Evolutionary conservation across 1,284 basidiomycete genomes (phyloP), one percentile per base, ranked within the genome.

Genomic region (Puccinia brachypodii): DNA sequence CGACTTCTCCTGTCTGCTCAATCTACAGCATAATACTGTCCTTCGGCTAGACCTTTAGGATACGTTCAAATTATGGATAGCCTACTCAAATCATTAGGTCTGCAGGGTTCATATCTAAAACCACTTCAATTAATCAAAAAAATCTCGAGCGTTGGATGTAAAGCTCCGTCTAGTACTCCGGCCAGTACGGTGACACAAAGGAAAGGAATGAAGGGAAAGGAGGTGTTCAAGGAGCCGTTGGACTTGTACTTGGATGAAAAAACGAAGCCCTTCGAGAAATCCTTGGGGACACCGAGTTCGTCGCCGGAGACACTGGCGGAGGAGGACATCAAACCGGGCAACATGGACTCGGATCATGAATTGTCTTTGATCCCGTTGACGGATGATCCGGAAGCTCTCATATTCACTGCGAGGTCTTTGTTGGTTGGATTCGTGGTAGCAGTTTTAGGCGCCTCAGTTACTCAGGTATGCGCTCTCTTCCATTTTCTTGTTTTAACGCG

Each of bases 371-470:
- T 81, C 47, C 69, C 78, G 19, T 25, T 81, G 25, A 66, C 68
- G 2, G 79, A 81, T 36, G 72, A 81, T 22, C 4, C 14, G 9
- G 60, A 64, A 4, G 47, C 56, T 1, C 79, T 47, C 22, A 66
- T 81, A 36, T n/a, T 81, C 19, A 81, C 79, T 2, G 3, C 58
- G 8, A n/a, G 79, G 19, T 74, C 72, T 1, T n/a, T 66, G 22
- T 16, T 76, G 40, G 79, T 81, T 19, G 72, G 79, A n/a, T 60
- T 68, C 16, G 3, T 81, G 6, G 47, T 73, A 22, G 60, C 69
- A 9, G 40, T 75, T 25, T 40, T 81, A 25, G 79, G 79, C 0
- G 79, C 79, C 14, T 38, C 79, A 1, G 79, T 81, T 1, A 81
- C 79, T 1, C 79, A 81, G 50, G 79, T 81, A 56, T 33, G 53